Evolutionary conservation across 2,329 filamentous ascomycete species (phyloP).

Genomic region (Alternaria sp.): DNA sequence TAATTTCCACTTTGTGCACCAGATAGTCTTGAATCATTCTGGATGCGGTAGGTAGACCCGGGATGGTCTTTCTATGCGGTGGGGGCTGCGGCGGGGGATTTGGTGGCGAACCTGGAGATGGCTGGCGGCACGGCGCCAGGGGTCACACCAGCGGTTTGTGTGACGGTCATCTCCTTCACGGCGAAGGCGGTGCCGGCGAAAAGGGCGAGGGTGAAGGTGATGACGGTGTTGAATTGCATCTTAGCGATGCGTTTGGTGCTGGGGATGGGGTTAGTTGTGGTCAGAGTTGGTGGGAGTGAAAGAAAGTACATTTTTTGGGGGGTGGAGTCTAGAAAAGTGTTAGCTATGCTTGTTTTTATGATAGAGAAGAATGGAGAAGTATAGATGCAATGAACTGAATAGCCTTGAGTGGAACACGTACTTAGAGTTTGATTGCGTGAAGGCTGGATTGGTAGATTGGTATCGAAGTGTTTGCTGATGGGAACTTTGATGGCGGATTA

Average conservation of each 20-base stretch:
- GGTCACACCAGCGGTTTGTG: neutral
- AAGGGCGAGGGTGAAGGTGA: neutral
- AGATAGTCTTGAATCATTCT: neutral
- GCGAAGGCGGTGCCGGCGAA: constrained; percentile 4
- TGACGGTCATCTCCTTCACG: neutral
- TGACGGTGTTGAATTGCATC: constrained; percentile 8
- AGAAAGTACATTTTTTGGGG: neutral
- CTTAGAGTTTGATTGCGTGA: neutral
- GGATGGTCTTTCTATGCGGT: neutral
- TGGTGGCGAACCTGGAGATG: neutral
- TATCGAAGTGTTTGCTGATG: neutral
- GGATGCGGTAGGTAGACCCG: neutral
- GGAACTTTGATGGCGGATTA: neutral
- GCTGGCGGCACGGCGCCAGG: neutral
- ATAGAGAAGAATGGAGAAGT: neutral
- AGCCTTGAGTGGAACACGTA: neutral
- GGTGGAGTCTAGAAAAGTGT: neutral
- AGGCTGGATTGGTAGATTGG: neutral
- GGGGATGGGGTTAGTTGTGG: neutral
- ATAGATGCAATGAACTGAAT: neutral
- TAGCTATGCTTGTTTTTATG: neutral
- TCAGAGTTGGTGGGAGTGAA: neutral
- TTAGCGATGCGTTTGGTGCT: neutral
- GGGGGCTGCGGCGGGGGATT: neutral
- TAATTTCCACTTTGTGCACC: neutral